These are phyloP conservation scores for Jaapia argillacea DNA, from an alignment of 768 basidiomycete genomes.

Conservation along the genomic window DNA sequence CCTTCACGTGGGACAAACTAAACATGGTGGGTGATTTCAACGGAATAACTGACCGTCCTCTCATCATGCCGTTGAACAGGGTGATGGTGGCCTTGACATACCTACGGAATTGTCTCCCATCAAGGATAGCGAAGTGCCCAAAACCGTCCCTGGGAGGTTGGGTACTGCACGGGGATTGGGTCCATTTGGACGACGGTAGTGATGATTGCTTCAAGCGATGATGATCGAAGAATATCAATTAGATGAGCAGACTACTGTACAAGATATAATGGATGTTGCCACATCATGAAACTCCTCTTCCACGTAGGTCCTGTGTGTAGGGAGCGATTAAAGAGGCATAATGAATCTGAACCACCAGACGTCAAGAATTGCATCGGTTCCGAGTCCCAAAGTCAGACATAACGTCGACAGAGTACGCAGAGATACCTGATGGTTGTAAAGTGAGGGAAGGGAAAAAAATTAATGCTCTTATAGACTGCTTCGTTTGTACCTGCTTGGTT, in stretches of 20 bases:
- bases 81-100: slow-evolving; percentile 41
- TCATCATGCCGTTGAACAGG: slow-evolving; percentile 8
- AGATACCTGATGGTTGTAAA: slow-evolving; percentile 20
- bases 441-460: not conserved
- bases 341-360: slow-evolving; percentile 37
- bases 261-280: slow-evolving; percentile 37
- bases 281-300: slow-evolving; percentile 80
- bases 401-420: slow-evolving; percentile 46
- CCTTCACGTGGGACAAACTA: slow-evolving; percentile 36
- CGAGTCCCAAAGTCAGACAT: slow-evolving; percentile 42
- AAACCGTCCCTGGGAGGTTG: too few relatives aligned
- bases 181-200: too few relatives aligned
- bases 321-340: slow-evolving; percentile 79
- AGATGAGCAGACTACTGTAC: slow-evolving; percentile 15
- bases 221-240: too few relatives aligned
- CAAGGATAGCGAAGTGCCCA: slow-evolving; percentile 45
- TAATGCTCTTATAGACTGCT: not conserved
- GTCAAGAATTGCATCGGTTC: slow-evolving; percentile 25
- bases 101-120: slow-evolving; percentile 61
- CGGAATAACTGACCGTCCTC: not conserved
- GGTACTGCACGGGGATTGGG: too few relatives aligned
- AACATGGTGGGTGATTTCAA: not conserved
- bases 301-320: slow-evolving; percentile 55
- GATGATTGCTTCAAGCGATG: too few relatives aligned
- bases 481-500: not conserved